phyloP scores from a whole-genome alignment of 179 eudicot species.

The Beta lomatogona region DNA sequence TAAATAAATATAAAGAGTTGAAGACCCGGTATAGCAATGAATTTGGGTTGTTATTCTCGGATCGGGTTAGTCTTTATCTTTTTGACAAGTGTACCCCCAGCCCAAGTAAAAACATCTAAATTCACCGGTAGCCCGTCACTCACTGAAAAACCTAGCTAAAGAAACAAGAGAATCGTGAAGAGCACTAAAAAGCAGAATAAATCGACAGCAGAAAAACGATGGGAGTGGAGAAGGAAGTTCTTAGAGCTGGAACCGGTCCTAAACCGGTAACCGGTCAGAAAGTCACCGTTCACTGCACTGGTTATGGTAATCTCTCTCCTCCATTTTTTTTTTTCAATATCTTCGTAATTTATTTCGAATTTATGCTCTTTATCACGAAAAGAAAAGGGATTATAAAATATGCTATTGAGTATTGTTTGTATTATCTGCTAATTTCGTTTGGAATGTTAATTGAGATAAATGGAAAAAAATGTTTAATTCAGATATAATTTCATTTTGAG shows the following conservation, averaged over 20 bases:
- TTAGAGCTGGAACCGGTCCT: conserved; percentile 72
- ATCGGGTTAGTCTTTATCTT: neutral
- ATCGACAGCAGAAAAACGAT: conserved; percentile 27
- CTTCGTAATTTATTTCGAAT: too few species aligned
- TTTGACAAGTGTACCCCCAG: neutral
- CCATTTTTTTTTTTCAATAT: neutral
- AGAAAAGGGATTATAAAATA: too few species aligned
- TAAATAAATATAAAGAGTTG: too few species aligned
- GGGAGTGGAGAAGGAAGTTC: conserved; percentile 81
- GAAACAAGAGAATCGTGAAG: neutral
- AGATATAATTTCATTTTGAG: too few species aligned
- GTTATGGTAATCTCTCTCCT: conserved; percentile 52
- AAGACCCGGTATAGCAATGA: too few species aligned
- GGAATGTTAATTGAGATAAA: too few species aligned
- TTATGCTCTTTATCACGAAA: too few species aligned
- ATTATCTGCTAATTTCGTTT: too few species aligned
- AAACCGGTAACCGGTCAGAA: conserved; percentile 76
- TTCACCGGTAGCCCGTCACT: neutral
- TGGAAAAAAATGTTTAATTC: too few species aligned
- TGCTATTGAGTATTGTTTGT: too few species aligned
- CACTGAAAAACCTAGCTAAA: conserved; percentile 2
- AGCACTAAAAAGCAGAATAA: neutral
- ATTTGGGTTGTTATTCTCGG: neutral
- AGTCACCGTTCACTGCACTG: conserved; percentile 98
- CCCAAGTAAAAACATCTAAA: neutral